Conservation (phyloP, 768 basidiomycete genomes). For the Tulasnella sp. region DNA sequence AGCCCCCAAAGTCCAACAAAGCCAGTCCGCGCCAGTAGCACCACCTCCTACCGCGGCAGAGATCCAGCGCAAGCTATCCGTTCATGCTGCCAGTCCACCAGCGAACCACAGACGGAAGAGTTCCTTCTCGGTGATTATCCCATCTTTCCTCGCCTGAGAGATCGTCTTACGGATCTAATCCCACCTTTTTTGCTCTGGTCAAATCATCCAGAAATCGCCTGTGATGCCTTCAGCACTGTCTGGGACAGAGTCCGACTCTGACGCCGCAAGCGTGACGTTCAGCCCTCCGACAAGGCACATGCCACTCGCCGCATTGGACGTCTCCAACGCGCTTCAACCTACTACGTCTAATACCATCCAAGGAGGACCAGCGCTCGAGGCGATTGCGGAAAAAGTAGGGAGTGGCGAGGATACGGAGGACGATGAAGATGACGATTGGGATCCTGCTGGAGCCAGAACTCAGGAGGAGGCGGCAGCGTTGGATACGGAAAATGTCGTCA, state of each 20-base stretch:
- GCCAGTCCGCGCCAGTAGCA: constrained; percentile 20
- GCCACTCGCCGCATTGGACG: constrained; percentile 31
- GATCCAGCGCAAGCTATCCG: constrained; percentile 69
- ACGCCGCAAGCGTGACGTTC: constrained; percentile 35
- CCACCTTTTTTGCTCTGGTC: background rate
- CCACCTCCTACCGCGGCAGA: constrained; percentile 78
- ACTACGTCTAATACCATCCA: constrained; percentile 1
- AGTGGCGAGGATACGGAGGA: constrained; percentile 69
- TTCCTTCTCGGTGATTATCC: constrained; percentile 8
- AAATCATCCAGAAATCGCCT: constrained; percentile 10
- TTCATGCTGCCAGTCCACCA: constrained; percentile 8
- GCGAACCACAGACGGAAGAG: background rate
- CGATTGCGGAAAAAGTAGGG: constrained; percentile 64
- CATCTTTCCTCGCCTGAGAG: too few relatives aligned
- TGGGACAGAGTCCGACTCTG: constrained; percentile 80
- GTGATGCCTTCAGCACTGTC: constrained; percentile 36
- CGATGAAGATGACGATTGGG: constrained; percentile 42
- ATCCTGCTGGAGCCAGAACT: constrained; percentile 46
- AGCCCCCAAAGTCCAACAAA: too few relatives aligned
- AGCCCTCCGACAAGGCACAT: constrained; percentile 29
- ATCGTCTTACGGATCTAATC: constrained; percentile 17
- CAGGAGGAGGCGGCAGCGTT: constrained; percentile 25
- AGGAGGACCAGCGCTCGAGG: constrained; percentile 27
- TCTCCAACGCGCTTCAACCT: constrained; percentile 34
- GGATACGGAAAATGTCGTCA: constrained; percentile 48